Percentiles rank a stretch among this genome's conserved stretches.
Evolutionary conservation across 2,329 filamentous ascomycete genomes (phyloP).

Genomic region (Cladophialophora psammophila): DNA sequence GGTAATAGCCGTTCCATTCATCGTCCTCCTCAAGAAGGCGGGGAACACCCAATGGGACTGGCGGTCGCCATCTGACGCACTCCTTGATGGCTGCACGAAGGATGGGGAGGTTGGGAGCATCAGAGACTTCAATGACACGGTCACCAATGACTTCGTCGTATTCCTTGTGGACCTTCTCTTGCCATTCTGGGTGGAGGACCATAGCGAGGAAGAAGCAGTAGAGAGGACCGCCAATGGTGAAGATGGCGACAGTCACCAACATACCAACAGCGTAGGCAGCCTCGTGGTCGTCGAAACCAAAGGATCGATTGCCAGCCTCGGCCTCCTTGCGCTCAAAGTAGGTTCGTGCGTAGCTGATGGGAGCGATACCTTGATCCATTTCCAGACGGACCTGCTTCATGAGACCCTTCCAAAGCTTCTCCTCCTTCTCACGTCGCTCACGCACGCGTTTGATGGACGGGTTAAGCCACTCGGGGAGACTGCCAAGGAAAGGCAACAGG

Average conservation of each 20-base stretch:
- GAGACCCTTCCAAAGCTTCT: constrained; percentile 43
- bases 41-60: constrained; percentile 58
- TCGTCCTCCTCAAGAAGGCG: constrained; percentile 62
- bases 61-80: constrained; percentile 57
- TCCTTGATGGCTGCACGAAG: constrained; percentile 53
- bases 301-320: constrained; percentile 34
- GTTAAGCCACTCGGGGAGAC: constrained; percentile 42
- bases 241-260: constrained; percentile 41
- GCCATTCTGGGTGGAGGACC: constrained; percentile 59
- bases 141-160: constrained; percentile 55
- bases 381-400: constrained; percentile 39
- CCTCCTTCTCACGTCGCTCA: constrained; percentile 42
- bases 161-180: constrained; percentile 55
- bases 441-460: constrained; percentile 39
- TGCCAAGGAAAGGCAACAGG: constrained; percentile 39
- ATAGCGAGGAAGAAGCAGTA: constrained; percentile 50
- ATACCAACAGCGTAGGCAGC: constrained; percentile 42
- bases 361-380: constrained; percentile 39
- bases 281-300: constrained; percentile 41
- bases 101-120: constrained; percentile 49
- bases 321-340: constrained; percentile 41
- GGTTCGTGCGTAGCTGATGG: constrained; percentile 40
- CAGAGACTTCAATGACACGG: constrained; percentile 53
- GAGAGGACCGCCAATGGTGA: constrained; percentile 42
- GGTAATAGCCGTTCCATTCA: constrained; percentile 58